Percentiles rank a stretch among this genome's conserved stretches.
These are phyloP conservation scores for Mycosphaerelloides madeirae DNA, from an alignment of 2,329 filamentous ascomycete species.

Conservation along the genomic window DNA sequence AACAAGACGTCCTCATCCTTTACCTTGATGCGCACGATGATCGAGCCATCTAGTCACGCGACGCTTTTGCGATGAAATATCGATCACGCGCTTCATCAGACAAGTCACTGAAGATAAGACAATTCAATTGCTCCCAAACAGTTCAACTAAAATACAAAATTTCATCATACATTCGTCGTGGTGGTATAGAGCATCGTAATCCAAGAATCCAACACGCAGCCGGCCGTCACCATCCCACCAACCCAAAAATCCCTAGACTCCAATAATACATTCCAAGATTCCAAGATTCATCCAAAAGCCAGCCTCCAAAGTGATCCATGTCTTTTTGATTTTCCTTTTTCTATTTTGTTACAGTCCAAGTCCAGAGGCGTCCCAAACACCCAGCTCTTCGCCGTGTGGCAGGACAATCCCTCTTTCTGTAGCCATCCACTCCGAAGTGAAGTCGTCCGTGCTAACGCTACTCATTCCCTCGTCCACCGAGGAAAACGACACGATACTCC, in stretches of 20 bases:
- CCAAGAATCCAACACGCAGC: too few relatives aligned
- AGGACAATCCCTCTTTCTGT: conserved; percentile 19
- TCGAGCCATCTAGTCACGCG: too few relatives aligned
- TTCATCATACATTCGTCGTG: conserved; percentile 1
- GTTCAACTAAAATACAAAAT: too few relatives aligned
- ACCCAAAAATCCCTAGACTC: too few relatives aligned
- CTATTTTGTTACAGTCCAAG: background rate
- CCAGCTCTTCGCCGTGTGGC: conserved; percentile 37
- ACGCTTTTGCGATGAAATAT: too few relatives aligned
- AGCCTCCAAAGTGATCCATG: background rate
- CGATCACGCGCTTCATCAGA: too few relatives aligned
- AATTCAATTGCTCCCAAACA: too few relatives aligned
- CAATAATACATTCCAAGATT: background rate
- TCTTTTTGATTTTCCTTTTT: background rate
- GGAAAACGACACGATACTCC: conserved; percentile 27
- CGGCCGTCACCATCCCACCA: too few relatives aligned
- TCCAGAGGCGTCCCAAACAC: conserved; percentile 16
- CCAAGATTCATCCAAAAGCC: background rate
- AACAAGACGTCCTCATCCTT: too few relatives aligned
- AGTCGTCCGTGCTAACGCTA: conserved; percentile 19
- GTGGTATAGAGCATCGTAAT: background rate
- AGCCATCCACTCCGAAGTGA: conserved; percentile 17
- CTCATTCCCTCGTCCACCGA: conserved; percentile 19
- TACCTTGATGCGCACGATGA: too few relatives aligned
- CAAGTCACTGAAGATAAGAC: too few relatives aligned